Percentiles rank a stretch among this genome's conserved stretches.
phyloP scores from a whole-genome alignment of 805 yeast species.

The Yarrowia yakushimensis region DNA sequence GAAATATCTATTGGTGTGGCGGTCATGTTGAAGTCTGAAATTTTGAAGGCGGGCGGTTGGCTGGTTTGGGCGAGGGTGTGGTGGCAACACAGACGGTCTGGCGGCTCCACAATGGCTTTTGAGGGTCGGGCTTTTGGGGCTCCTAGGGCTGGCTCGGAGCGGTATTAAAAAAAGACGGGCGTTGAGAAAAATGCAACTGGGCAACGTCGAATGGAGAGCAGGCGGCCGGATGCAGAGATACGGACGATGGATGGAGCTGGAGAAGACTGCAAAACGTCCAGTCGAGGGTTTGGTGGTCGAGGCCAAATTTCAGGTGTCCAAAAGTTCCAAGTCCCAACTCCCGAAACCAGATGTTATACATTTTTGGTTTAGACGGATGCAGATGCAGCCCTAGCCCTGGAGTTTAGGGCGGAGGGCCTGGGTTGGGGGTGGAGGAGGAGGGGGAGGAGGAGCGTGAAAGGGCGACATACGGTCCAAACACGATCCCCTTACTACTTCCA shows the following conservation, averaged over 20 bases:
- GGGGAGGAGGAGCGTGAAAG: too few relatives aligned
- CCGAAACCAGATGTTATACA: constrained; percentile 15
- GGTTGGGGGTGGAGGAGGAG: too few relatives aligned
- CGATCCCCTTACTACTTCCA: too few relatives aligned
- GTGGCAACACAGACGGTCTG: not conserved
- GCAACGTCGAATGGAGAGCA: not conserved
- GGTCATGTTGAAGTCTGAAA: constrained; percentile 26
- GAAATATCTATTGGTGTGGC: constrained; percentile 45
- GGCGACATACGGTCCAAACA: too few relatives aligned
- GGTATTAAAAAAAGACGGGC: not conserved
- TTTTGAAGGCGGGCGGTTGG: not conserved
- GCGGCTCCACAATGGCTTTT: not conserved
- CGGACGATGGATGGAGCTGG: not conserved
- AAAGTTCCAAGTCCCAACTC: constrained; percentile 24
- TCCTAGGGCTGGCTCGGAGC: not conserved
- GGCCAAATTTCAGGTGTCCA: constrained; percentile 19
- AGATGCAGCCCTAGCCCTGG: not conserved
- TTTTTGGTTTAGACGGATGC: constrained; percentile 12
- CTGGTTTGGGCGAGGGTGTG: not conserved
- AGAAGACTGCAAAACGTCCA: not conserved
- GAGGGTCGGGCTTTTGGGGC: not conserved
- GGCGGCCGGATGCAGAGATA: not conserved
- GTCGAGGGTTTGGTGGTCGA: not conserved
- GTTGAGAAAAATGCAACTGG: not conserved
- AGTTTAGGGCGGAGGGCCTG: too few relatives aligned